A percentile compares a stretch with the other conserved stretches of the same genome.
Conservation (phyloP, 225 moss, liverwort and hornwort species). For the Straminergon stramineum region DNA sequence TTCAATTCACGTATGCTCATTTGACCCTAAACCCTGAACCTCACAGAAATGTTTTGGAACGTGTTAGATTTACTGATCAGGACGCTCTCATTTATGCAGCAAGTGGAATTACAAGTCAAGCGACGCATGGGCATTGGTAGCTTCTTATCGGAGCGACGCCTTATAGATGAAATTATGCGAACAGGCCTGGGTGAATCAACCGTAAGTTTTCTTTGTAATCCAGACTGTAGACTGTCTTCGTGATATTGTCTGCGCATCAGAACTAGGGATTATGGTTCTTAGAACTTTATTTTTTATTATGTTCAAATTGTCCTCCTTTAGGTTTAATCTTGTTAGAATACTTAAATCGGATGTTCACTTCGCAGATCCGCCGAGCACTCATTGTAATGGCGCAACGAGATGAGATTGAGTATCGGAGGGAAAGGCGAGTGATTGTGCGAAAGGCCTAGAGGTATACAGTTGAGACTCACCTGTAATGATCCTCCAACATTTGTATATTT, state of each 20-base stretch:
- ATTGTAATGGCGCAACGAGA: conserved; percentile 61
- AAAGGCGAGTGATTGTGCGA: conserved; percentile 48
- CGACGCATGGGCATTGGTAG: conserved; percentile 87
- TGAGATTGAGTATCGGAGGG: conserved; percentile 59
- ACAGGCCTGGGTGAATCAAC: conserved; percentile 85
- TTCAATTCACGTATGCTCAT: background rate
- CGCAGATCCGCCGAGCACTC: conserved; percentile 46
- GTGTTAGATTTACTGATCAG: background rate
- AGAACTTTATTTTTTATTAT: background rate
- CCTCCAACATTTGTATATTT: conserved; percentile 6
- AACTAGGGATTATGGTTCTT: background rate
- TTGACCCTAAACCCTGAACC: background rate
- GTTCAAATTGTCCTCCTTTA: background rate
- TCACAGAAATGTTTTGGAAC: background rate
- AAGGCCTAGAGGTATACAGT: conserved; percentile 19
- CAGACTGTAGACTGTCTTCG: background rate
- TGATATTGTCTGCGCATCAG: background rate
- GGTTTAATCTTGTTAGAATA: background rate
- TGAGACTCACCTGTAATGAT: background rate
- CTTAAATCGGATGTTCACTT: background rate
- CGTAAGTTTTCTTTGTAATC: conserved; percentile 19
- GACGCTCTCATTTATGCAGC: conserved; percentile 29
- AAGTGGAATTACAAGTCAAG: conserved; percentile 86
- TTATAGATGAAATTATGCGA: conserved; percentile 68
- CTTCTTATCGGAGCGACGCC: conserved; percentile 73